Base-by-base conservation (phyloP, 371 early-diverging fungal genomes). In the Mortierella sp. region DNA sequence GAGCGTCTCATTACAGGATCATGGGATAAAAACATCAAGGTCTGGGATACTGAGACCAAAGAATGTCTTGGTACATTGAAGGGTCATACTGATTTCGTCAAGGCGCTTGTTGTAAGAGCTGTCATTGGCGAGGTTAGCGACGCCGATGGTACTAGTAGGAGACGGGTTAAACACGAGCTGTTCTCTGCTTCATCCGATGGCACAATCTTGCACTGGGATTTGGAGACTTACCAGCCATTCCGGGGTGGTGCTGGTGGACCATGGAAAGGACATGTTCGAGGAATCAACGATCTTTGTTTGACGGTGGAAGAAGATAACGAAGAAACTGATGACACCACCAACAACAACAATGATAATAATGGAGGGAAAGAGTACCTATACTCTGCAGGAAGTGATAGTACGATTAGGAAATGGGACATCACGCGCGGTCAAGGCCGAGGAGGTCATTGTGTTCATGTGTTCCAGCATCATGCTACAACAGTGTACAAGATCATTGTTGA, bases 41-140 rank as follows among this genome's bases (percentile, higher is more conserved):
- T 96, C 18, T 98, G 97, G 97, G 91, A 94, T 70, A 88, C 92
- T 2, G 77, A 87, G 4, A 90, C 94, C 0, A 97, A 96, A 5
- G 84, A 87, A 49, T 88, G 89, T 68, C 69, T 94, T 0, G 83
- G 84, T 20, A 94, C 93, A 0, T 85, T 96, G 28, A 84, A 77
- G 9, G 94, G 93, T 18, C 98, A 97, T 78, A 88, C 87, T 5
- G 93, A 93, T 62, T 87, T 96, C 22, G 96, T 97, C 61, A 96
- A 96, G 76, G 83, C 87, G 1, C 65, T 96, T 12, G 51, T 85
- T 10, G 51, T 93, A 5, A 62, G 81, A 37, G 65, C 81, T 5
- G 59, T 81, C 12, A 20, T 72, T 18, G 45, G 63, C 16, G 71
- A 72, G 20, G 35, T n/a, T 24, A 10, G 30, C 11, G 64, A 60